A percentile compares a stretch with the other conserved stretches of the same genome.
Evolutionary conservation across 78 protist species (phyloP).

Genomic region (Isochrysis galbana): DNA sequence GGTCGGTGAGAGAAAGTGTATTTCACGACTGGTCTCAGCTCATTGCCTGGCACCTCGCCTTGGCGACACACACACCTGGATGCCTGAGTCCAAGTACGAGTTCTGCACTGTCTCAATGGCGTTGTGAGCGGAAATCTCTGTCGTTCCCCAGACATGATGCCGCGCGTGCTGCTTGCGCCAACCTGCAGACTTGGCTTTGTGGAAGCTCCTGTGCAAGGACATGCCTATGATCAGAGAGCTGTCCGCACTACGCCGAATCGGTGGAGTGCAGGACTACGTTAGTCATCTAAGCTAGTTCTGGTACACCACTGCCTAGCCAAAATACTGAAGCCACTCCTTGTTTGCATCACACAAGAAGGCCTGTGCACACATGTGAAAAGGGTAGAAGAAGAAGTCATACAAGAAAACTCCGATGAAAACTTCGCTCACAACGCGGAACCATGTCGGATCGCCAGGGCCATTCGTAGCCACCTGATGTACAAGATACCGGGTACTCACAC

Average conservation of each 20-base stretch:
- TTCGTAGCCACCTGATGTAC: neutral
- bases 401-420: neutral
- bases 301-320: no score
- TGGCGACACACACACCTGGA: neutral
- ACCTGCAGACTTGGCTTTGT: no score
- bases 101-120: conserved; percentile 16
- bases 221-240: no score
- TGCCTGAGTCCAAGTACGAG: neutral
- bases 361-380: neutral
- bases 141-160: neutral
- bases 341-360: no score
- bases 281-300: no score
- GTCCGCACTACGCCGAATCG: no score
- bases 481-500: no score
- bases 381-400: conserved; percentile 18
- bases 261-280: no score
- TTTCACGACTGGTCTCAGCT: no score
- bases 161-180: neutral
- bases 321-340: no score
- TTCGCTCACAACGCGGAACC: neutral
- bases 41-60: neutral
- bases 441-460: neutral
- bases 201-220: neutral
- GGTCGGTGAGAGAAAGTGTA: no score
- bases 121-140: neutral